phyloP scores from a whole-genome alignment of 345 rosid species.

The Pseudoturritis turrita region DNA sequence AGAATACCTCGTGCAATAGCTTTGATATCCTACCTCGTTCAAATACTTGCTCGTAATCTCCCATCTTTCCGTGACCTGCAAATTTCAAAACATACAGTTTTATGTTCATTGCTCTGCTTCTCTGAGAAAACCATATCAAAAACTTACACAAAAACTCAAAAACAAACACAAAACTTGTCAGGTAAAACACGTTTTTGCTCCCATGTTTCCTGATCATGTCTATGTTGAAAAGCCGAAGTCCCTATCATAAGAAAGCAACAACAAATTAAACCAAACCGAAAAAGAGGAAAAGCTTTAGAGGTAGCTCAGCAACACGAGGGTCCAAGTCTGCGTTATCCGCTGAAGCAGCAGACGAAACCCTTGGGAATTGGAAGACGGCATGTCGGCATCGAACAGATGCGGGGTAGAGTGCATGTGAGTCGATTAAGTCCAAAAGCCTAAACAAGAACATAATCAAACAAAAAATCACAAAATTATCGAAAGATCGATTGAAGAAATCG shows the following conservation, averaged over 20 bases:
- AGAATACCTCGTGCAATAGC: too few species aligned
- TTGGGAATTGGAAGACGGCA: constrained; percentile 63
- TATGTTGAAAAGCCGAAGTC: constrained; percentile 80
- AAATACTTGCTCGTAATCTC: constrained; percentile 73
- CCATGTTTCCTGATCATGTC: constrained; percentile 89
- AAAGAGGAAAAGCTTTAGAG: constrained; percentile 62
- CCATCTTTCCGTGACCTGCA: constrained; percentile 89
- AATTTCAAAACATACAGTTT: neutral
- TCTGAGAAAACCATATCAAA: neutral
- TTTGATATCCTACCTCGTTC: too few species aligned
- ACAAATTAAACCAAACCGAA: constrained; percentile 24
- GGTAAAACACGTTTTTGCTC: constrained; percentile 68
- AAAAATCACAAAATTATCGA: too few species aligned
- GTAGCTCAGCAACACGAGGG: constrained; percentile 73
- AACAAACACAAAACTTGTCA: constrained; percentile 43
- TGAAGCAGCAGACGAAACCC: constrained; percentile 91
- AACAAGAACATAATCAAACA: too few species aligned
- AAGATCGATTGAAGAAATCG: too few species aligned
- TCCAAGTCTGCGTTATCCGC: constrained; percentile 88
- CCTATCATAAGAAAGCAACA: constrained; percentile 13
- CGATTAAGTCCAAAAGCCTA: too few species aligned
- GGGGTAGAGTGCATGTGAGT: too few species aligned
- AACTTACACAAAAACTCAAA: neutral
- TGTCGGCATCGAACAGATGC: too few species aligned
- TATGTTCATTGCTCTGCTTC: neutral